These are phyloP conservation scores for Pseudogymnoascus sp. DNA, from an alignment of 2,329 filamentous ascomycete species.

Conservation along the genomic window DNA sequence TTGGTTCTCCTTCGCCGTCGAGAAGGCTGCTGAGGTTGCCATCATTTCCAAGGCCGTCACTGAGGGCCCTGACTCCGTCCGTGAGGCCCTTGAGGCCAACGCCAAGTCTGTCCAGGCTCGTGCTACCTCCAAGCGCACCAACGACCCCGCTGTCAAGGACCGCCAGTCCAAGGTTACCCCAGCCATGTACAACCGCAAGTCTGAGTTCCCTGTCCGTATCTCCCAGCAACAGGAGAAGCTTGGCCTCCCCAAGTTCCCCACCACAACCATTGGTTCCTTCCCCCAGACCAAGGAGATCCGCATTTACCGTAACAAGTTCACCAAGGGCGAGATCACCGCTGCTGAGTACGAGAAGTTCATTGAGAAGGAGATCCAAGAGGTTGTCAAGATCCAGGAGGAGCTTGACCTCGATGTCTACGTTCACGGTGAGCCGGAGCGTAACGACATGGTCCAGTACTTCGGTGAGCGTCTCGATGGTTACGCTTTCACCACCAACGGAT, in stretches of 20 bases:
- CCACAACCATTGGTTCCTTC: constrained; percentile 98
- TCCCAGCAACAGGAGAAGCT: constrained; percentile 84
- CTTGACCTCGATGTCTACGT: constrained; percentile 95
- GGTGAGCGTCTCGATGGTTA: constrained; percentile 96
- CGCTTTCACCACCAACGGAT: constrained; percentile 97
- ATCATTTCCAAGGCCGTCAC: constrained; percentile 96
- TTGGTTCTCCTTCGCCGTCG: constrained; percentile 96
- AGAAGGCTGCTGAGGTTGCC: constrained; percentile 88
- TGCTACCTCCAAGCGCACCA: constrained; percentile 87
- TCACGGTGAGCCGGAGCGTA: constrained; percentile 98
- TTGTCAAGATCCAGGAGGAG: constrained; percentile 96
- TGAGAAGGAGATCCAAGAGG: constrained; percentile 93
- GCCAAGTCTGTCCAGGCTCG: constrained; percentile 89
- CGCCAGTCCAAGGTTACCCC: constrained; percentile 80
- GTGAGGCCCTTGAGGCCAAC: constrained; percentile 88
- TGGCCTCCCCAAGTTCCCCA: constrained; percentile 93
- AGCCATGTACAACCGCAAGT: constrained; percentile 87
- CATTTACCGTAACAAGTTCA: constrained; percentile 93
- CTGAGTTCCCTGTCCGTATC: constrained; percentile 77
- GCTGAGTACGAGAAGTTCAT: constrained; percentile 98
- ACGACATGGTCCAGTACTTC: constrained; percentile 99
- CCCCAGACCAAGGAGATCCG: constrained; percentile 99
- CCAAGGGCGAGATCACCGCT: constrained; percentile 92
- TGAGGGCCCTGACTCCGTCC: constrained; percentile 79
- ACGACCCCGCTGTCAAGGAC: constrained; percentile 95